phyloP scores from a whole-genome alignment of 768 basidiomycete species.

The Clavaria fumosa region DNA sequence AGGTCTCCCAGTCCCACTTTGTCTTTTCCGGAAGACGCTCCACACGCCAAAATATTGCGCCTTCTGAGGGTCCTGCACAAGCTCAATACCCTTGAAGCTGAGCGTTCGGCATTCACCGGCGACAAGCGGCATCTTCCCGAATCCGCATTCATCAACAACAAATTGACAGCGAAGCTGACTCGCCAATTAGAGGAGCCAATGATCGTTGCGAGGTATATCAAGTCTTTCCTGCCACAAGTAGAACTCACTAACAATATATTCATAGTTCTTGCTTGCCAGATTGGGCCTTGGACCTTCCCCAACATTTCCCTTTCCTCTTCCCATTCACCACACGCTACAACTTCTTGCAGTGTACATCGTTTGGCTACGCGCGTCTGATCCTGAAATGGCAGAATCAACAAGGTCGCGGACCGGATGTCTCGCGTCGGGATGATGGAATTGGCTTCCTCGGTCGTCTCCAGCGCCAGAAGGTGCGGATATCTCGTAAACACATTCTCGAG shows the following conservation, averaged over 20 bases:
- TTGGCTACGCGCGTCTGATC: conserved; percentile 92
- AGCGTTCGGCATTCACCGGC: conserved; percentile 34
- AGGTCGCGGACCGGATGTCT: conserved; percentile 58
- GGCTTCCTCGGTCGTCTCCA: conserved; percentile 86
- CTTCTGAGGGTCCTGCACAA: conserved; percentile 78
- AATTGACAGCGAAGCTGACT: conserved; percentile 93
- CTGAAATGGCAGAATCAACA: conserved; percentile 91
- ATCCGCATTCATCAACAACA: conserved; percentile 91
- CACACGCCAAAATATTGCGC: conserved; percentile 82
- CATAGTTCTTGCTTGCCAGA: conserved; percentile 86
- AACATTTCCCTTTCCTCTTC: conserved; percentile 97
- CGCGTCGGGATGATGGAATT: conserved; percentile 78
- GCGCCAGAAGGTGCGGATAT: conserved; percentile 93
- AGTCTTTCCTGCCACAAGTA: conserved; percentile 1
- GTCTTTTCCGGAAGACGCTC: conserved; percentile 70
- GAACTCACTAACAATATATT: conserved; percentile 7
- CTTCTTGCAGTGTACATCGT: conserved; percentile 94
- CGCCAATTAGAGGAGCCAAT: conserved; percentile 95
- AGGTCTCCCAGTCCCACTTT: conserved; percentile 53
- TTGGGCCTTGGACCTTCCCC: conserved; percentile 92
- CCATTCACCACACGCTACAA: conserved; percentile 96
- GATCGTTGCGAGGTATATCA: conserved; percentile 94
- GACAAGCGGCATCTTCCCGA: conserved; percentile 53
- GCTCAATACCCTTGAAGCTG: conserved; percentile 59
- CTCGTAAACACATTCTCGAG: conserved; percentile 86